Base-by-base conservation (phyloP, 2,329 filamentous ascomycete genomes). In the Fusarium clavum region DNA sequence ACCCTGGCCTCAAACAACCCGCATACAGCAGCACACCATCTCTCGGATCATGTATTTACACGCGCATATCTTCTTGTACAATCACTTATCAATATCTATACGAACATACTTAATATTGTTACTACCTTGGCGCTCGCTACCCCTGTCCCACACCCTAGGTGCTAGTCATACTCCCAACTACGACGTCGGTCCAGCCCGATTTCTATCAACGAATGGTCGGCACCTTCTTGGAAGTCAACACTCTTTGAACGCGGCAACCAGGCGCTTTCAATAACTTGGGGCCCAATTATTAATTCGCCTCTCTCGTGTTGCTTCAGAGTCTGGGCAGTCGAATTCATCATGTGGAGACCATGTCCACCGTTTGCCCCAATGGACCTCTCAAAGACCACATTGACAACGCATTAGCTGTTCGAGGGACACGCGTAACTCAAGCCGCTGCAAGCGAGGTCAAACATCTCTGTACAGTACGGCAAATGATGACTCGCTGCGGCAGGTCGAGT, bases 371-470 rank as follows among this genome's bases (percentile, higher is more conserved):
- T 58, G 47, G 57, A 46, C 48, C 32, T 29, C 32, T 13, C 24
- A 14, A 41, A 46, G 34, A 34, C 38, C 38, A 48, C 30, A 38
- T 49, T 27, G 57, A 65, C 53, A 43, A 38, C 53, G 53, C 61
- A 65, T 53, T 56, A 29, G 46, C 16, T 24, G 32, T 40, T 57
- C 27, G n/a, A 40, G 40, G 38, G 24, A 64, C 67, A 74, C 72
- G 64, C 72, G 72, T 74, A 70, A 74, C 60, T 72, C 72, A 62
- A 70, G 69, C 71, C 62, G 67, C 70, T 66, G 71, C 72, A 69
- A 74, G 72, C 40, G 41, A 53, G 24, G 48, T 49, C 48, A 40
- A 61, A 20, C n/a, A 43, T 65, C 53, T 59, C 27, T 24, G 24
- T 58, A 46, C 27, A 24, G 24, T 58, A 46, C 38, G 38, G 45